These are phyloP conservation scores for Glebionis coronaria DNA, from an alignment of 129 eudicot species.

Conservation along the genomic window DNA sequence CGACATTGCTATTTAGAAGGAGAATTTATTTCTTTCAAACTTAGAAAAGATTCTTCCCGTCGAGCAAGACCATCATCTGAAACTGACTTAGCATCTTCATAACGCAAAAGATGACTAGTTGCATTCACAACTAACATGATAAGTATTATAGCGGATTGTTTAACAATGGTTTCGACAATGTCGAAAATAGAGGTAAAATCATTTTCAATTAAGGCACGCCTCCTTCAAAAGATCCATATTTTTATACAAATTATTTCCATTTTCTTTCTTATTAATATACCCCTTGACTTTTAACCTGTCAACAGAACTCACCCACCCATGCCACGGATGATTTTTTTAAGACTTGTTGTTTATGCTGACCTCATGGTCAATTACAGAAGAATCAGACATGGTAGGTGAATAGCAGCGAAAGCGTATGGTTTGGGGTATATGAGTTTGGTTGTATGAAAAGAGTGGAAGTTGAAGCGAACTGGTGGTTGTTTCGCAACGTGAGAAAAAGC, in stretches of 20 bases:
- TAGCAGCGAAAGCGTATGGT: conserved; percentile 46
- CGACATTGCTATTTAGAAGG: no score
- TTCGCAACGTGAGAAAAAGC: conserved; percentile 35
- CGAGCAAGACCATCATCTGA: no score
- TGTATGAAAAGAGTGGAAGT: conserved; percentile 28
- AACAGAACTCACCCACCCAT: conserved; percentile 83
- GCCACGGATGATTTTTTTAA: conserved; percentile 74
- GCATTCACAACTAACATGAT: no score
- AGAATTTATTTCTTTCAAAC: no score
- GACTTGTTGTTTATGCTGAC: conserved; percentile 11
- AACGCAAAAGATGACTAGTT: no score
- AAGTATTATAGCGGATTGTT: no score
- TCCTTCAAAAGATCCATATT: conserved; percentile 59
- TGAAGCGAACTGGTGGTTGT: conserved; percentile 21
- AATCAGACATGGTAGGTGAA: conserved; percentile 41
- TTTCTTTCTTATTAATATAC: conserved; percentile 39
- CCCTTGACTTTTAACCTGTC: conserved; percentile 78
- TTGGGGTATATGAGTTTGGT: conserved; percentile 24
- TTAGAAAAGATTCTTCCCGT: no score
- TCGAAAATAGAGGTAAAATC: no score
- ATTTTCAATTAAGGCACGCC: conserved; percentile 72
- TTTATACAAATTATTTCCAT: conserved; percentile 39
- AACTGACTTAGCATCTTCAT: no score
- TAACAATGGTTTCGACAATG: no score
- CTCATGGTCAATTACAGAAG: conserved; percentile 32